Base-by-base conservation (phyloP, 805 yeast genomes). In the Wickerhamomyces subpelliculosus region DNA sequence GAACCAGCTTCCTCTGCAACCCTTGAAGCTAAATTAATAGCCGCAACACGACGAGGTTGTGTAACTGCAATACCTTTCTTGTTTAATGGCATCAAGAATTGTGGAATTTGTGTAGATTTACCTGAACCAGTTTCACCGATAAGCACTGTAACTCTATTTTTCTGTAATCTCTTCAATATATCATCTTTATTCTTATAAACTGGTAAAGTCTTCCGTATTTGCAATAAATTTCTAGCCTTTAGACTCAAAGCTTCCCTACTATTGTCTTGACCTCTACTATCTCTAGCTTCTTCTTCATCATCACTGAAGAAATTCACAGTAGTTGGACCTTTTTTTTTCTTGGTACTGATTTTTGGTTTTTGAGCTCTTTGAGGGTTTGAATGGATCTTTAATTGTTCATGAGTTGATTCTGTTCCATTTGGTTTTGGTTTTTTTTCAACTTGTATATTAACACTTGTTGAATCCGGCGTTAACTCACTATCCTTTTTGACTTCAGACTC, bases 71-170 rank as follows among this genome's bases (percentile, higher is more conserved):
- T 79, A 20, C 72, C 67, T 42, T 75, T 77, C 16, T 61, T 59
- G 27, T 60, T 55, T 3, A 49, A 38, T 1, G 75, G 72, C 61
- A 84, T 73, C n/a, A 90, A 56, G 47, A 90, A 81, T 56, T 90
- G 97, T 0, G 98, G 97, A 34, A 90, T 80, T 64, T 90, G 98
- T 0, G 98, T 90, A 4, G 97, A 89, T 57, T 90, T 90, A 67
- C 97, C 97, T 8, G 96, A 86, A 61, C 98, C 98, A 0, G 98
- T 90, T 56, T 90, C 97, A 61, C 97, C 97, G 55, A 93, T 84
- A 16, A 90, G 68, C 2, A 90, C 77, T 0, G 89, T 78, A 5
- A 88, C 94, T 44, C 73, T 79, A 49, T 80, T 73, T 10, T 62
- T 43, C 3, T 61, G 40, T 3, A 90, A 54, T 44, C 77, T 73